Evolutionary conservation across 306 rosid species (phyloP), one percentile per base, ranked within the genome.

Genomic region (Glycine latifolia): DNA sequence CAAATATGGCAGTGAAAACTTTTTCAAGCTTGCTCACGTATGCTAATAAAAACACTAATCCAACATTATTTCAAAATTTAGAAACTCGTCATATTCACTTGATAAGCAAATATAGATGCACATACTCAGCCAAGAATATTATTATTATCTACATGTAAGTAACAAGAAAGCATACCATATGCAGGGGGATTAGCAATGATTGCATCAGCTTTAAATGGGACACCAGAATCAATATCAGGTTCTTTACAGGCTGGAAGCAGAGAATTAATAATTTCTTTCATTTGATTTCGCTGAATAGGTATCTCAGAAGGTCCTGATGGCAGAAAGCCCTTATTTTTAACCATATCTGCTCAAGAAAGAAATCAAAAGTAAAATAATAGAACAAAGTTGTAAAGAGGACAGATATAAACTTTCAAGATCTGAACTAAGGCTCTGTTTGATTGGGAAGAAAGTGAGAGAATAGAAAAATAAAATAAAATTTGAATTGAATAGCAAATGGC

Each of bases 281-380:
- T 91, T 83, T 96, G 99, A 85, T 91, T 92, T 83, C 99, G 88
- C 82, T 96, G 99, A 49, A 86, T 37, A 62, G 92, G 98, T 87
- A 96, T 94, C 68, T 96, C 99, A 74, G 98, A 96, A 79, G 99
- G 99, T 78, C 98, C 99, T 3, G 99, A 96, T 11, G 99, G 99
- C 83, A 94, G 87, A 90, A 96, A 96, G 60, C 99, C 99, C 87
- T 96, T 96, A 81, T 96, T 96, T 85, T 96, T 96, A 68, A 96
- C 99, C 99, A 96, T 96, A 91, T 92, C 99, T 96, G 91, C 82
- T 58, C 84, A 71, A 82, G 14, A 66, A 81, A 68, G 12, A 87
- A 76, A 8, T 78, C 58, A 59, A 39, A 67, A 41, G 71, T 73
- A 15, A 67, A 80, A 60, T 33, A 74, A 79, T 54, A 73, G 9